Evolutionary conservation across 345 rosid genomes (phyloP), one percentile per base, ranked within the genome.

Genomic region (Erysimum cheiranthoides): DNA sequence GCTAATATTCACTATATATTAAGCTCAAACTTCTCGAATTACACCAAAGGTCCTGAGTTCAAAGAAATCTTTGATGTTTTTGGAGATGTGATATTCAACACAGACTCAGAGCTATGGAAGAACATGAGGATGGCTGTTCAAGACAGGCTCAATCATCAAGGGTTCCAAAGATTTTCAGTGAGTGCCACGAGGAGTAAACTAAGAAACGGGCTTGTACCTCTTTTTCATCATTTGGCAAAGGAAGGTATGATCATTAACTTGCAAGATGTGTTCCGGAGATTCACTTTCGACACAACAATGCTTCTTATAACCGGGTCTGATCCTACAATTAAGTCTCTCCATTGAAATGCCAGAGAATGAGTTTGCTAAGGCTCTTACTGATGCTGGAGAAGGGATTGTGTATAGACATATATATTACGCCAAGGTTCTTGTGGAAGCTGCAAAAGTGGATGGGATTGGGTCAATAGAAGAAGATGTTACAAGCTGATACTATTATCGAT

Each of bases 181-280:
- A 66, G 39, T 28, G 40, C 66, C n/a, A 67, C 32, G 18, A 10
- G 5, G 1, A 40, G 12, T 7, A 71, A 71, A 57, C 14, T 77
- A 11, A 35, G 57, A 27, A 39, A 64, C 53, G 69, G 21, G 27
- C 76, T 86, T 1, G 46, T 86, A 18, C 90, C 90, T 17, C 62
- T 83, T 4, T 49, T 88, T 30, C 32, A 78, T 5, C 82, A 78
- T 10, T 59, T 61, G n/a, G 53, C 81, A 27, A 53, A 45, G 16
- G 30, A 21, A 21, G 21, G 51, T 8, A 47, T n/a, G 12, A 63
- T 21, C 14, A 21, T 86, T 2, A 86, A 89, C 70, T 59, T 89
- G 39, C 90, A 89, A 73, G 89, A 88, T n/a, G 78, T 85, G 30
- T 66, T 88, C 35, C 78, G 73, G 8, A 70, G 93, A 54, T 88